A percentile compares a stretch with the other conserved stretches of the same genome.
phyloP scores from a whole-genome alignment of 2,329 filamentous ascomycete genomes.

The Sporothrix dimorphospora region DNA sequence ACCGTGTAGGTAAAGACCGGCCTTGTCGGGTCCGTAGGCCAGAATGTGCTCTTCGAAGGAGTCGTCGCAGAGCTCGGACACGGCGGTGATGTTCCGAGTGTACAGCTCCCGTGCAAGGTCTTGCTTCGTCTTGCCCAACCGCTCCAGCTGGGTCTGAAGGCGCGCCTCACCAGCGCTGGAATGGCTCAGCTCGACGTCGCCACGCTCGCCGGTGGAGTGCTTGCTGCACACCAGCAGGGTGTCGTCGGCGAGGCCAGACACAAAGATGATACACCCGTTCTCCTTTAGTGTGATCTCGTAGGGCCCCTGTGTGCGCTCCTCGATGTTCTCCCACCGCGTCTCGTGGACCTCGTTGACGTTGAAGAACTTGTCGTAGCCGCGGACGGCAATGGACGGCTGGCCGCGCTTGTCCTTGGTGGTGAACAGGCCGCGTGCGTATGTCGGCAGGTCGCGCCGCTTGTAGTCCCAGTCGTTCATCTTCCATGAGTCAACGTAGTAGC shows the following conservation, averaged over 20 bases:
- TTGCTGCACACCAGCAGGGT: constrained; percentile 97
- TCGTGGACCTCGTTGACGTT: constrained; percentile 81
- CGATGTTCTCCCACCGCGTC: constrained; percentile 82
- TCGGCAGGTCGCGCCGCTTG: constrained; percentile 82
- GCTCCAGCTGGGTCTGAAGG: constrained; percentile 76
- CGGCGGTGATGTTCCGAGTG: constrained; percentile 84
- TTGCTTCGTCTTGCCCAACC: constrained; percentile 74
- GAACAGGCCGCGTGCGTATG: constrained; percentile 91
- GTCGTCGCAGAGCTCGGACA: constrained; percentile 96
- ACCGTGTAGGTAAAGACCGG: constrained; percentile 92
- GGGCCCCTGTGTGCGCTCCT: constrained; percentile 74
- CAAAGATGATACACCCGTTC: constrained; percentile 99
- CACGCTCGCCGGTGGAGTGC: constrained; percentile 86
- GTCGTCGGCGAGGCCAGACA: constrained; percentile 86
- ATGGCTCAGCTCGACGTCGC: constrained; percentile 75
- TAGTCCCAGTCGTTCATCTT: constrained; percentile 95
- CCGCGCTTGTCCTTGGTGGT: constrained; percentile 69
- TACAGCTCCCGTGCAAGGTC: constrained; percentile 79
- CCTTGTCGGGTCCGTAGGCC: constrained; percentile 78
- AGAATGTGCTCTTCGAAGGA: constrained; percentile 96
- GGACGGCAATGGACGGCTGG: constrained; percentile 75
- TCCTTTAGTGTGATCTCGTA: constrained; percentile 98
- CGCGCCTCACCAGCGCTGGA: constrained; percentile 80
- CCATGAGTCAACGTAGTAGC: constrained; percentile 83
- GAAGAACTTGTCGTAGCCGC: constrained; percentile 99